Evolutionary conservation across 306 rosid genomes (phyloP), one percentile per base, ranked within the genome.

Genomic region (Myrica gale): DNA sequence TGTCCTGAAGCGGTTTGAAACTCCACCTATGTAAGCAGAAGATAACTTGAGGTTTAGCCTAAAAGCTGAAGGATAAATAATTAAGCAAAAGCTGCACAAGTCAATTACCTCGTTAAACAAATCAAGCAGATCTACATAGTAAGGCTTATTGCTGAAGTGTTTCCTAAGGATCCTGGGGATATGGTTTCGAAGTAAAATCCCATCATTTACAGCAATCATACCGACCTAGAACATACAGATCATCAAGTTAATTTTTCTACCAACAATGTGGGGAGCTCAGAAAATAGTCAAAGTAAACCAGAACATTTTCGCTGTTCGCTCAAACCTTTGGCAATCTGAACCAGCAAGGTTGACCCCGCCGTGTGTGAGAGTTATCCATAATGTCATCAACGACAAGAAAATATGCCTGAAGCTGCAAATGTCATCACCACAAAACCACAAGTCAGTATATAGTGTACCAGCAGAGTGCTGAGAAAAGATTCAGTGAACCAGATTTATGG

Each of bases 1-100:
- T 95, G 99, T 89, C 99, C 99, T 6, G 92, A 89, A 78, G 96
- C 88, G 58, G 99, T 95, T 85, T 92, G 99, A 78, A 92, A 95
- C 73, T 95, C 99, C 55, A 95, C 99, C 96, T 94, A 78, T 50
- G 65, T 23, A 74, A 82, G 23, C 68, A 26, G 44, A 58, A 4
- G 9, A 75, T 39, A 70, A 13, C 45, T 55, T 55, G 77, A 62
- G 45, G 56, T 71, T 74, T 62, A 75, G 82, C 65, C 57, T 65
- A 72, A 54, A 23, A 80, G n/a, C 52, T 23, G 72, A 68, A 80
- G 6, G 47, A 78, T 52, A 82, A 13, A 56, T 54, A 44, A 53
- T 50, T 32, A 83, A 73, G 32, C 9, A 69, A 82, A 80, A 44
- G 62, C 19, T 26, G 37, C n/a, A 58, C 62, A 74, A 69, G 69